Base-by-base conservation (phyloP, 805 yeast genomes). In the Candida sakaeoensis region DNA sequence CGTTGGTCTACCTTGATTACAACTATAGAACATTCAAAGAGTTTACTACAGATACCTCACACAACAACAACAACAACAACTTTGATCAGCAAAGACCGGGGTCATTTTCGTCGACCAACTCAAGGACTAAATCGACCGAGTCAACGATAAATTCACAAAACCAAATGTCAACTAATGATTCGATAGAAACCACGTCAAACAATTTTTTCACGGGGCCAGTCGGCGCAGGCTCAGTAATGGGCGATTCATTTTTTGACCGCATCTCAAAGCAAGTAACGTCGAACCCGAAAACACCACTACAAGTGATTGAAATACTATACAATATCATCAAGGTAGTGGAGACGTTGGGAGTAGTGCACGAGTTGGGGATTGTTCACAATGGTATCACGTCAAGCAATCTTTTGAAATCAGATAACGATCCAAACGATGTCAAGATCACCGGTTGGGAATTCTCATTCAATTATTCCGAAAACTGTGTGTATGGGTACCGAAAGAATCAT, bases 361-460 rank as follows among this genome's bases (percentile, higher is more conserved):
- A 58, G 12, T 46, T 53, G 25, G 73, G 75, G 1, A 50, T 74
- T 24, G 71, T 73, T 4, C 78, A 73, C 47, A 74, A 75, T 43
- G 74, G 77, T 0, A 50, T 75, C 21, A 65, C 72, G 2, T 50
- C 70, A 4, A 50, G 55, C n/a, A 55, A 60, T 22, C 58, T 75
- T 2, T 49, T 40, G 29, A 34, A 15, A 37, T 37, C 40, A 18
- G 40, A 37, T 19, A 26, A 55, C 65, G 27, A 59, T 54, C 7
- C 51, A 6, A 37, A 51, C 9, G 58, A 65, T 12, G 59, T 74
- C 4, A 63, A 52, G 30, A 51, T 74, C 8, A 58, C 65, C 1
- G 75, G 75, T 2, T 75, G 77, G 73, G 79, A 74, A 46, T 74
- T 70, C 42, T 51, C 67, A 28, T 74, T 73, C 43, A 48, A 72